Percentiles rank a stretch among this genome's conserved stretches.
phyloP scores from a whole-genome alignment of 2,329 filamentous ascomycete species.

The Aureobasidium vineae region DNA sequence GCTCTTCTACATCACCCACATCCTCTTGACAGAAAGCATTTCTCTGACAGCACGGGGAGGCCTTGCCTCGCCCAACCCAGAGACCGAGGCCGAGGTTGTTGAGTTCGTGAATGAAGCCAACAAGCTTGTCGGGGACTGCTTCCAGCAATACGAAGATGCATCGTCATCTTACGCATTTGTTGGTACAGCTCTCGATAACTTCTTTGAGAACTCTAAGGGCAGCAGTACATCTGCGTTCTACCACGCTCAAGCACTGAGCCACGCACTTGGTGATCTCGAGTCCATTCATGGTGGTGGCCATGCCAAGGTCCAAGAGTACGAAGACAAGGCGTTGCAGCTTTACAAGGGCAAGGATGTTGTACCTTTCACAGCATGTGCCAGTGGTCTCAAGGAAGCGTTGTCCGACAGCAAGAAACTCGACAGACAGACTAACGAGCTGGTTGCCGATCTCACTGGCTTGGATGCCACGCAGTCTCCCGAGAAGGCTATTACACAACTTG shows the following conservation, averaged over 20 bases:
- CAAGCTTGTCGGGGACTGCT: constrained; percentile 20
- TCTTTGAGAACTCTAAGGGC: constrained; percentile 31
- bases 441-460: constrained; percentile 59
- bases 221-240: constrained; percentile 41
- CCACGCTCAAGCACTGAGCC: constrained; percentile 42
- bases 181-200: constrained; percentile 32
- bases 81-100: constrained; percentile 49
- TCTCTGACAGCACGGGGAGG: constrained; percentile 56
- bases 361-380: constrained; percentile 49
- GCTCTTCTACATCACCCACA: constrained; percentile 54
- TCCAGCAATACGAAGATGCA: constrained; percentile 19
- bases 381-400: constrained; percentile 51
- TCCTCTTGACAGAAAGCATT: constrained; percentile 60
- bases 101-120: constrained; percentile 55
- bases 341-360: constrained; percentile 46
- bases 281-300: constrained; percentile 45
- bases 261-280: constrained; percentile 41
- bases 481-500: constrained; percentile 47
- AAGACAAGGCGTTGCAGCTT: constrained; percentile 37
- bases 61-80: constrained; percentile 40
- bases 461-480: constrained; percentile 45
- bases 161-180: constrained; percentile 31
- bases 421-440: constrained; percentile 58
- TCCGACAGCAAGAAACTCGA: constrained; percentile 49
- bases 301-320: constrained; percentile 39